These are phyloP conservation scores for Lathyrus sativus DNA, from an alignment of 306 rosid species.

Conservation along the genomic window DNA sequence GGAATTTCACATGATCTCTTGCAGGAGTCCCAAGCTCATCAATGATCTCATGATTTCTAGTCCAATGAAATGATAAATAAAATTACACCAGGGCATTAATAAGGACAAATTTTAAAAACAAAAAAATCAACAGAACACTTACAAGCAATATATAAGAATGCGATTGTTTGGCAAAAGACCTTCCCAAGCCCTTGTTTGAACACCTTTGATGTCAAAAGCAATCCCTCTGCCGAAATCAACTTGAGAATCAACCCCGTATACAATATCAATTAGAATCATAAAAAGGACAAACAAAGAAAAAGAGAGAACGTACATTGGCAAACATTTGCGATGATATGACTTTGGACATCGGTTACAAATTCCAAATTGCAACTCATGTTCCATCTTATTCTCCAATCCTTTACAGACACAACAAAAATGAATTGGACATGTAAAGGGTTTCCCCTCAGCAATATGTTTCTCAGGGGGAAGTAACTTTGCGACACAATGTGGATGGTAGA, in stretches of 20 bases:
- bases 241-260: conserved; percentile 39
- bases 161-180: conserved; percentile 70
- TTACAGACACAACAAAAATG: conserved; percentile 85
- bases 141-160: conserved; percentile 87
- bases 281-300: conserved; percentile 19
- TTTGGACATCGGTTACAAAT: conserved; percentile 90
- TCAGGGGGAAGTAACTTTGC: conserved; percentile 55
- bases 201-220: conserved; percentile 38
- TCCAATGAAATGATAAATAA: conserved; percentile 31
- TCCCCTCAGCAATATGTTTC: conserved; percentile 59
- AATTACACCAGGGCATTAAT: conserved; percentile 33
- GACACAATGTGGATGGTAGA: conserved; percentile 83
- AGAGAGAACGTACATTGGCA: conserved; percentile 61
- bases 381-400: conserved; percentile 64
- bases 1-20: conserved; percentile 73
- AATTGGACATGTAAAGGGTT: conserved; percentile 70
- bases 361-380: conserved; percentile 68
- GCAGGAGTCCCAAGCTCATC: conserved; percentile 66
- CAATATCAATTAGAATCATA: conserved; percentile 5
- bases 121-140: conserved; percentile 48
- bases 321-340: conserved; percentile 88
- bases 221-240: conserved; percentile 62
- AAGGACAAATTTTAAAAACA: conserved; percentile 24
- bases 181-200: conserved; percentile 77
- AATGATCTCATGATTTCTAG: conserved; percentile 73